Conservation (phyloP, 306 rosid genomes). For the Dalbergia cultrata region DNA sequence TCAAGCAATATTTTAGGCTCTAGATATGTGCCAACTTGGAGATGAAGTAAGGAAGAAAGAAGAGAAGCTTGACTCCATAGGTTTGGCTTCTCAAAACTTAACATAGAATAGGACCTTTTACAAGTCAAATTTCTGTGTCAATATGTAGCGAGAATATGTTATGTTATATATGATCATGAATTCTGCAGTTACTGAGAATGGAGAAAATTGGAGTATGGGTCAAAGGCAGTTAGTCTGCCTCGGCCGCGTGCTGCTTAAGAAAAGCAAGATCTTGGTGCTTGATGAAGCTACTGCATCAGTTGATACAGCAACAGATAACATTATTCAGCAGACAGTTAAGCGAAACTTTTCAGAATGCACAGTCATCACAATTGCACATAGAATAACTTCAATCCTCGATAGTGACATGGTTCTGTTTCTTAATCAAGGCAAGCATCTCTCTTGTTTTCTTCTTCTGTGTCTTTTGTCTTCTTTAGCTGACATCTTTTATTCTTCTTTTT, state of each 20-base stretch:
- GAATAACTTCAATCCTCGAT: constrained; percentile 77
- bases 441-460: not conserved
- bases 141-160: not conserved
- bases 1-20: constrained; percentile 55
- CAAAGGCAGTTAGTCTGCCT: constrained; percentile 88
- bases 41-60: constrained; percentile 87
- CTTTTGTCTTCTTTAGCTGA: not conserved
- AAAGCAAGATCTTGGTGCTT: constrained; percentile 70
- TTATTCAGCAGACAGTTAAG: constrained; percentile 56
- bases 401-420: constrained; percentile 87
- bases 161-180: not conserved
- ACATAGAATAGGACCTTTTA: constrained; percentile 5
- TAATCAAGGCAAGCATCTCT: constrained; percentile 52
- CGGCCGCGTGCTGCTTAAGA: constrained; percentile 80
- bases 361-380: constrained; percentile 84
- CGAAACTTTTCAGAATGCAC: constrained; percentile 72
- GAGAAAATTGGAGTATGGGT: constrained; percentile 74
- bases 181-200: constrained; percentile 59
- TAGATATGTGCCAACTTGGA: constrained; percentile 91
- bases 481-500: not conserved
- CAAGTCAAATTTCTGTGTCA: not conserved
- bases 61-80: constrained; percentile 75
- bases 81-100: constrained; percentile 49
- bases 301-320: constrained; percentile 63
- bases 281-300: constrained; percentile 70